Base-by-base conservation (phyloP, 1,139 yeast species). In the Nadsonia starkeyi-henricii region DNA sequence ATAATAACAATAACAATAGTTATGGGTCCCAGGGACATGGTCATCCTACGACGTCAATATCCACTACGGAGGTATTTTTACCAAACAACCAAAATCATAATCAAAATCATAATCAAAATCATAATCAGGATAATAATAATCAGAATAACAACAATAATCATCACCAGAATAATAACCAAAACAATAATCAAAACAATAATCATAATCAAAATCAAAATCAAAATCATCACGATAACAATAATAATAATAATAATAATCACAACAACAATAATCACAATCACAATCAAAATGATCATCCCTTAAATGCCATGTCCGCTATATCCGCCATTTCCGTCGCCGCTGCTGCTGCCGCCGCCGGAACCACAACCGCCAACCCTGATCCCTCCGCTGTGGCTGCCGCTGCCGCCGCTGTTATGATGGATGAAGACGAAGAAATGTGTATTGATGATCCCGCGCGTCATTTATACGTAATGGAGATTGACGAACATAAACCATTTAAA, bases 401-500 rank as follows among this genome's bases (percentile, higher is more conserved):
- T 45, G 52, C 57, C 18, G 54, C 58, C 45, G 51, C 53, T 45
- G 56, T 58, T 55, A 55, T 58, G 54, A 54, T 54, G 53, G 75
- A 71, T 41, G 72, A 67, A 45, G 71, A 68, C 47, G 69, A 65
- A 47, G 72, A 68, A 44, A 63, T 67, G 61, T 47, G 49, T 44
- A 47, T 47, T 21, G 49, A 47, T 42, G 49, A 47, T 36, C 49
- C 49, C 7, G 49, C 49, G 12, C 44, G 49, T 2, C 49, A 47
- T 33, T 36, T 47, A 41, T 47, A 89, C 62, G 95, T 88, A 44
- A 81, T 85, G 73, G 96, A 89, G 65, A 82, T 82, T 55, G 91
- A 85, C 53, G 96, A 88, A 58, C 86, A 86, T 63, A 83, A 93
- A 65, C 98, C 99, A 20, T 91, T 84, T 71, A 88, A 84, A 64